phyloP scores from a whole-genome alignment of 2,329 filamentous ascomycete genomes.

The Ascocoryne sarcoides region DNA sequence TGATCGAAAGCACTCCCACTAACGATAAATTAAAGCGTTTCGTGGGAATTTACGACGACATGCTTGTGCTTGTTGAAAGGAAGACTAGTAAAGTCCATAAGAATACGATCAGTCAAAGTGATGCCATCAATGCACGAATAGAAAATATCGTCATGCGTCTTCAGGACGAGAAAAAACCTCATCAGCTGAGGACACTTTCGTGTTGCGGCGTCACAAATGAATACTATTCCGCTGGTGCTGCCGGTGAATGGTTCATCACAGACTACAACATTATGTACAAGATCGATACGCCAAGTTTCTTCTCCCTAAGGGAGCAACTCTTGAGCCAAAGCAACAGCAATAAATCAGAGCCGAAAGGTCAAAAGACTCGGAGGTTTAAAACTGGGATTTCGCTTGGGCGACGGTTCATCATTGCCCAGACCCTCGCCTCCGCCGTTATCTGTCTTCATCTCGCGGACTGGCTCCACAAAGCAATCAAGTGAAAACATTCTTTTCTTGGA shows the following conservation, averaged over 20 bases:
- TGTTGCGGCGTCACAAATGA: background rate
- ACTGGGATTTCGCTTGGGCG: background rate
- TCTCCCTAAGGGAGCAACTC: background rate
- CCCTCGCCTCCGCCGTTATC: background rate
- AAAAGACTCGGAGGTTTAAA: background rate
- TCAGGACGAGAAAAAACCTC: background rate
- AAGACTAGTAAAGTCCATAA: too few species aligned
- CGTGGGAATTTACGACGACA: too few species aligned
- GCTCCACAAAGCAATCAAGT: slow-evolving; percentile 36
- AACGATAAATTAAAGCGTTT: too few species aligned
- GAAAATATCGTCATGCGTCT: background rate
- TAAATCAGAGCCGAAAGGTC: too few species aligned
- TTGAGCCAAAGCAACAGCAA: too few species aligned
- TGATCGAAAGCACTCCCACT: too few species aligned
- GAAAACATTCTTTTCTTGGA: slow-evolving; percentile 32
- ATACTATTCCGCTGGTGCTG: too few species aligned
- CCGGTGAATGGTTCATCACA: too few species aligned
- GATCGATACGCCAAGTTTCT: background rate
- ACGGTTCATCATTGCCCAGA: background rate
- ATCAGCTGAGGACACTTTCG: background rate
- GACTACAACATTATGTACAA: too few species aligned
- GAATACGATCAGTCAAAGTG: background rate
- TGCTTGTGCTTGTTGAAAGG: too few species aligned
- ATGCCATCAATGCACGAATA: background rate
- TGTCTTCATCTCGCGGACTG: slow-evolving; percentile 24